A percentile compares a stretch with the other conserved stretches of the same genome.
Evolutionary conservation across 495 filamentous ascomycete genomes (phyloP).

Genomic region (Penicillium paxilli): DNA sequence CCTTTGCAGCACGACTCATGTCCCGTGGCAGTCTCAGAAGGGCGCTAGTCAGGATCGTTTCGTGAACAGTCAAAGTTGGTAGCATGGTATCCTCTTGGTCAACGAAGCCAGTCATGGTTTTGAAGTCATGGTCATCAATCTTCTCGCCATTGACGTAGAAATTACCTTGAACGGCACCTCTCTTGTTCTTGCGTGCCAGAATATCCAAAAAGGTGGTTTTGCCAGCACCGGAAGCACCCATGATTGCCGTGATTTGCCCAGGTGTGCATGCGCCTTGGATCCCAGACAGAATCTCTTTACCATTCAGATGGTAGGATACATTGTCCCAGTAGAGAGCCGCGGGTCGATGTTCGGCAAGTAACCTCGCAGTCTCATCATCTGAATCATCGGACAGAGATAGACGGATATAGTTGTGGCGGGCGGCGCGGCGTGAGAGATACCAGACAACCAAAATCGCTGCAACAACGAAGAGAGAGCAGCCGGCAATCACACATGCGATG

Average conservation of each 20-base stretch:
- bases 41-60: constrained; percentile 94
- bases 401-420: constrained; percentile 64
- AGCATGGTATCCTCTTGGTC: constrained; percentile 99
- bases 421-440: constrained; percentile 77
- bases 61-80: constrained; percentile 93
- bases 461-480: constrained; percentile 82
- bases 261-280: constrained; percentile 84
- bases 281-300: constrained; percentile 78
- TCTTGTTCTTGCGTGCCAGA: constrained; percentile 95
- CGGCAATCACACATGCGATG: constrained; percentile 92
- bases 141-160: constrained; percentile 96
- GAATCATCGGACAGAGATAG: constrained; percentile 82
- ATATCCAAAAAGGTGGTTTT: constrained; percentile 99
- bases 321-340: constrained; percentile 87
- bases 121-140: constrained; percentile 81
- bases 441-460: constrained; percentile 79
- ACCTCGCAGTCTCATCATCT: constrained; percentile 82
- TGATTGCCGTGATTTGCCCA: constrained; percentile 92
- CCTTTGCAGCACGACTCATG: constrained; percentile 83
- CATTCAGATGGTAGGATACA: constrained; percentile 82
- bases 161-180: constrained; percentile 72
- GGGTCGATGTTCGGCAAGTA: constrained; percentile 88
- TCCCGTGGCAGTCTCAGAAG: constrained; percentile 85
- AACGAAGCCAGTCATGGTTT: constrained; percentile 90
- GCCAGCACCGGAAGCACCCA: constrained; percentile 96